These are phyloP conservation scores for Tulasnella sp. DNA, from an alignment of 768 basidiomycete species.

Conservation along the genomic window DNA sequence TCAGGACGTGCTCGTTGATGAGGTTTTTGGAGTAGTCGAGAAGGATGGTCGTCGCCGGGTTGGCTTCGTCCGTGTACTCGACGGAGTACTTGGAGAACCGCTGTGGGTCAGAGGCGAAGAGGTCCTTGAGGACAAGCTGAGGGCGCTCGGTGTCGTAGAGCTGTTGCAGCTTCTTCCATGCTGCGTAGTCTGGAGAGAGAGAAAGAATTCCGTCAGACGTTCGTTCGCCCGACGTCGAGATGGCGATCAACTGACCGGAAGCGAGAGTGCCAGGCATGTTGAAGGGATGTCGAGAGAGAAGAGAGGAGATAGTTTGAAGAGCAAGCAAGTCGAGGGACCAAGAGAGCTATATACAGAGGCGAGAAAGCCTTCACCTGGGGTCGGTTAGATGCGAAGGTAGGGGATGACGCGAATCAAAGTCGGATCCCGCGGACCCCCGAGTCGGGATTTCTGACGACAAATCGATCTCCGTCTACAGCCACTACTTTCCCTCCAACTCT, in stretches of 20 bases:
- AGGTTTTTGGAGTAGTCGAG: slow-evolving; percentile 97
- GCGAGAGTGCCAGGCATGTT: slow-evolving; percentile 18
- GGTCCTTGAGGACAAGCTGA: slow-evolving; percentile 77
- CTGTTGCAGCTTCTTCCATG: slow-evolving; percentile 86
- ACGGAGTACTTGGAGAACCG: slow-evolving; percentile 81
- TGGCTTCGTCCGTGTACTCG: slow-evolving; percentile 55
- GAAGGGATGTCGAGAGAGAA: not conserved
- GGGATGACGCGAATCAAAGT: not conserved
- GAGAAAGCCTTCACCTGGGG: not conserved
- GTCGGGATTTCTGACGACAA: not conserved
- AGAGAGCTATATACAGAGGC: not conserved
- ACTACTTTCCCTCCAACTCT: not conserved
- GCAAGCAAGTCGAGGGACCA: not conserved
- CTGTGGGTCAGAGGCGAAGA: slow-evolving; percentile 78
- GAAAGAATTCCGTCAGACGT: not conserved
- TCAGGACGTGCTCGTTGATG: slow-evolving; percentile 74
- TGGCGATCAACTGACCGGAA: slow-evolving; percentile 7
- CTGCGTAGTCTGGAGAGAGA: slow-evolving; percentile 53
- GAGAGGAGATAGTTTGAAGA: not conserved
- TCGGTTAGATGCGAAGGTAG: not conserved
- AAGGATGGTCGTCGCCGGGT: slow-evolving; percentile 66
- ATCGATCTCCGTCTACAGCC: not conserved
- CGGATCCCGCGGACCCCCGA: not conserved
- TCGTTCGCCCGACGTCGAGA: not conserved
- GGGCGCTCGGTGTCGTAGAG: slow-evolving; percentile 63